Base-by-base conservation (phyloP, 2,329 filamentous ascomycete species). In the Neoascochyta sp. region DNA sequence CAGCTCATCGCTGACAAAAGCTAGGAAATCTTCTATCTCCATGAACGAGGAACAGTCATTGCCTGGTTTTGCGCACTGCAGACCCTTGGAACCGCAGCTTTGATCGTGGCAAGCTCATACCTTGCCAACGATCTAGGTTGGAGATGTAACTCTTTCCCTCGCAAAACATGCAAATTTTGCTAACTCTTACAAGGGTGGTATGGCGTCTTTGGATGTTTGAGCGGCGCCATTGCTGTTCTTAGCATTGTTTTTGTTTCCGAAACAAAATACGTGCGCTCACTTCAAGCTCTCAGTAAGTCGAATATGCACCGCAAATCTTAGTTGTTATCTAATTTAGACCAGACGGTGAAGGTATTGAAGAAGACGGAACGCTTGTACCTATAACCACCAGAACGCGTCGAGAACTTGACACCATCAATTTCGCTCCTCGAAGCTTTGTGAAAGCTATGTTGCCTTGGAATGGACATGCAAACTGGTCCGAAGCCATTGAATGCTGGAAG, bases 11-110 rank as follows among this genome's bases (percentile, higher is more conserved):
- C n/a, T n/a, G n/a, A n/a, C n/a, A n/a, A n/a, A n/a, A n/a, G n/a
- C n/a, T n/a, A n/a, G 15, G 39, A 39, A 13, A 35, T 39, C 10
- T 39, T 35, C 10, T 39, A 32, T 16, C 23, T 41, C 5, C 39
- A 41, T 16, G 35, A 41, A 13, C 22, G 39, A 21, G 35, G 39
- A 7, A 21, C 32, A 10, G 32, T 39, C 10, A 32, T 39, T 25
- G 37, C 37, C 8, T 41, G 37, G 37, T 40, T 40, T 13, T 40
- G 37, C 13, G 34, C 37, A 15, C 24, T 40, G 3, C 37, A 41
- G 26, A 39, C 31, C 4, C 34, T 41, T 14, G 35, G 31, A 5
- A 39, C 39, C 3, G 39, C 34, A 7, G 24, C 35, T 3, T 30
- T 41, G 6, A 39, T 41, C 16, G 30, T 41, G 9, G 23, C 39